Base-by-base conservation (phyloP, 1,284 basidiomycete genomes). In the Leccinum laetum region DNA sequence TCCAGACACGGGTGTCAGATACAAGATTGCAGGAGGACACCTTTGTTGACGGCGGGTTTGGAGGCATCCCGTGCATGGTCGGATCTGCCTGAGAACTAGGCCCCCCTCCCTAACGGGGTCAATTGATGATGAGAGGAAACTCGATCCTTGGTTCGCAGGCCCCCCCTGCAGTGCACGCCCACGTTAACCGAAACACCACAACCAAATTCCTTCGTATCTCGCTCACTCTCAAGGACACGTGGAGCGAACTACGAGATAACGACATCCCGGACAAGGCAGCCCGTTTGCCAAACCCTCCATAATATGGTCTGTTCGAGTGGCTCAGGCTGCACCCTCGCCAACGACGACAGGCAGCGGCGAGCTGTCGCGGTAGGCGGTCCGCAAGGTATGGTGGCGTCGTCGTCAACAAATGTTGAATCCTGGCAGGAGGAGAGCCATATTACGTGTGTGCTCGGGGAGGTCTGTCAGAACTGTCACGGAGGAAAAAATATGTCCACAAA, bases 1-100 rank as follows among this genome's bases (percentile, higher is more conserved):
- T 61, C 24, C 58, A 63, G 65, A 67, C 69, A 71, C 67, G 62
- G 69, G 69, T 65, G 64, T 69, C 70, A 68, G 59, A 56, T 56
- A 18, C 49, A 49, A 49, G 46, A 55, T 37, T 35, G 32, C 32
- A 35, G 69, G 37, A 66, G 62, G 62, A 16, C 69, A 39, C 14
- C 44, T 65, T 62, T 69, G 66, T 67, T 71, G 70, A 60, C 64
- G 69, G 69, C 2, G 62, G 60, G 61, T 49, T 63, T 65, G 61
- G 53, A 59, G n/a, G 56, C 29, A 68, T 57, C 32, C 44, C 62
- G 60, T 62, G 60, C 59, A 62, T 16, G 39, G 65, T 73, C 73
- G 74, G 72, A 76, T 76, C 72, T 73, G 69, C 65, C 71, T 76
- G 75, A 75, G 75, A 76, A 73, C 56, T 60, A 58, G 26, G 26